Evolutionary conservation across 1,284 basidiomycete genomes (phyloP), one percentile per base, ranked within the genome.

Genomic region (Pyrrhoderma noxium): DNA sequence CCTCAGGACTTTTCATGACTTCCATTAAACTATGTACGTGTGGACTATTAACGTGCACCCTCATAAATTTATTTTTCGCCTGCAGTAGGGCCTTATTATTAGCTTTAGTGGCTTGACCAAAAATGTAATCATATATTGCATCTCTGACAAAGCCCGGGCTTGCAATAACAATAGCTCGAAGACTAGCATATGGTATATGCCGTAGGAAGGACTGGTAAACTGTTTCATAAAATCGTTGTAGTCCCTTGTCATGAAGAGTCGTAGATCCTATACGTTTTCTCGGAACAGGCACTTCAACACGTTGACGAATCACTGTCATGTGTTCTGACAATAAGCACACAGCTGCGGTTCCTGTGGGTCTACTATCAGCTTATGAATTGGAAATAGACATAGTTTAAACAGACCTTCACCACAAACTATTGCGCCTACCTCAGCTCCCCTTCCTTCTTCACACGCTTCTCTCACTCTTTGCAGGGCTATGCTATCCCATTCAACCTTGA

Each of bases 11-110:
- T 61, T 93, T 87, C 59, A 99, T 68, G 9, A 97, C 93, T 61
- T 99, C 94, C 44, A 95, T 85, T 40, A 99, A 70, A 61, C 92
- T 93, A 64, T 99, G 96, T 3, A 99, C 92, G 68, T 99, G 95
- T 7, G 93, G 82, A 56, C 92, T 96, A 61, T 79, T 93, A 55
- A 93, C 77, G 65, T 98, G 94, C 9, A 99, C 88, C 62, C 87
- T 89, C 61, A 99, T 67, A 60, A 89, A 89, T 68, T 97, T 98
- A 56, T 89, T 79, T 57, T 84, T 62, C 2, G 86, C 80, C 57
- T 80, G 76, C 37, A 89, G 70, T 14, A 99, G 69, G 0, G 77
- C 62, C 66, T 98, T 99, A 69, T 99, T 95, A 11, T 83, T 83
- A 42, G 87, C 81, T 57, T 79, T 76, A 23, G 76, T 77, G 0